Conservation (phyloP, 306 rosid species). For the Vigna nakashimae region DNA sequence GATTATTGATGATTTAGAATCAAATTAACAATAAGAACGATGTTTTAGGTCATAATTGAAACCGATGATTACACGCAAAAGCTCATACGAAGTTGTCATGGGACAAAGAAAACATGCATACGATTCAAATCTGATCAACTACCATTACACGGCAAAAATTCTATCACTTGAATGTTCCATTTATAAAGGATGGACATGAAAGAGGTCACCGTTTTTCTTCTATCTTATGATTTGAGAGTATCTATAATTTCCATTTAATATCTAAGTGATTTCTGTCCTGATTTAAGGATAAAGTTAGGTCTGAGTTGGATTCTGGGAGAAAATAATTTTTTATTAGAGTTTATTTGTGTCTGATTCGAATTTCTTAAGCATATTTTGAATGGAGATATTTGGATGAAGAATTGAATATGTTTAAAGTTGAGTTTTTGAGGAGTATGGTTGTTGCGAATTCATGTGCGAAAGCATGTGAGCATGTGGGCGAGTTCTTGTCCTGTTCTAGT, state of each 20-base stretch:
- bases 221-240: no score
- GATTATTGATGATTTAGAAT: conserved; percentile 20
- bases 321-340: no score
- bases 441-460: conserved; percentile 73
- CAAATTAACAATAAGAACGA: conserved; percentile 12
- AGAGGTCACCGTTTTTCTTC: conserved; percentile 33
- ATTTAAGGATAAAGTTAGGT: no score
- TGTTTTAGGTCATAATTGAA: conserved; percentile 43
- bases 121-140: conserved; percentile 26
- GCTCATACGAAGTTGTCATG: conserved; percentile 40
- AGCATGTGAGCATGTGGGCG: conserved; percentile 84
- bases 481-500: conserved; percentile 49
- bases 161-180: conserved; percentile 4
- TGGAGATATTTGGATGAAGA: no score
- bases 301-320: no score
- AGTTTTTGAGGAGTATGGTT: conserved; percentile 25
- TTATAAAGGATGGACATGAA: conserved; percentile 18
- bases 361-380: no score
- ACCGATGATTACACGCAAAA: conserved; percentile 36
- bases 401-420: no score
- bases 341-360: no score
- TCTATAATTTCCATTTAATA: no score
- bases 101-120: neutral
- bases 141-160: conserved; percentile 40
- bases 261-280: no score